phyloP scores from a whole-genome alignment of 768 basidiomycete species.

The Phaeotremella skinneri region DNA sequence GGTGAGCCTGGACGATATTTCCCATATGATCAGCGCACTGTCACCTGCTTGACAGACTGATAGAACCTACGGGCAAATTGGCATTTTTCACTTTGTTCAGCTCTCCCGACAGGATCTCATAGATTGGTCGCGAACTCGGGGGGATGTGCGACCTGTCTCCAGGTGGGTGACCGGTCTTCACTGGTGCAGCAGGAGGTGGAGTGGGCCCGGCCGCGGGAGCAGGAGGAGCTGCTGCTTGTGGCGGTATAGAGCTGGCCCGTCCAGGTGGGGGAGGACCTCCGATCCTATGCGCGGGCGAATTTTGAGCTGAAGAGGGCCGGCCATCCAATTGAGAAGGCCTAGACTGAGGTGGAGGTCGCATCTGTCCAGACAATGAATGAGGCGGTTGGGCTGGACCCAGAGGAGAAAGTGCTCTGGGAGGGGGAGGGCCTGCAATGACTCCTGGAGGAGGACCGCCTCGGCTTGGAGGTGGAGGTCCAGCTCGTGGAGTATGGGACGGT shows the following conservation, averaged over 20 bases:
- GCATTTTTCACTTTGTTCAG: constrained; percentile 68
- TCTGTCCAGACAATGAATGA: constrained; percentile 20
- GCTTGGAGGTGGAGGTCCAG: constrained; percentile 13
- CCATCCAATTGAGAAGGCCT: constrained; percentile 8
- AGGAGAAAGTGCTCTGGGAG: constrained; percentile 46
- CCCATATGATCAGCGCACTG: background rate
- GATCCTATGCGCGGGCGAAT: constrained; percentile 32
- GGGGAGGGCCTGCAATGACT: constrained; percentile 44
- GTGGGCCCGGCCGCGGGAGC: constrained; percentile 15
- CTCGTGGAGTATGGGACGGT: constrained; percentile 22
- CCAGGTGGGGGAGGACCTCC: constrained; percentile 47
- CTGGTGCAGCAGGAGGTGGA: constrained; percentile 39
- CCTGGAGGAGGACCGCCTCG: constrained; percentile 26
- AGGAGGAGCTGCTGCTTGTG: constrained; percentile 1
- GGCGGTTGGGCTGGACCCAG: constrained; percentile 26
- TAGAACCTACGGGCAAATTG: constrained; percentile 62
- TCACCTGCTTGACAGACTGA: background rate
- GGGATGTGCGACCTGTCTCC: constrained; percentile 94
- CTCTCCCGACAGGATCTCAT: constrained; percentile 63
- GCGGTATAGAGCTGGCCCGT: constrained; percentile 14
- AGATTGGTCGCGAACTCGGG: constrained; percentile 64
- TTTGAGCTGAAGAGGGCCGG: constrained; percentile 14
- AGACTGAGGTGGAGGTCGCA: constrained; percentile 18
- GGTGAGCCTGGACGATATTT: constrained; percentile 61
- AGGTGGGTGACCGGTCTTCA: constrained; percentile 63